A percentile compares a stretch with the other conserved stretches of the same genome.
phyloP scores from a whole-genome alignment of 139 green algal species.

The Spirogloea muscicola region DNA sequence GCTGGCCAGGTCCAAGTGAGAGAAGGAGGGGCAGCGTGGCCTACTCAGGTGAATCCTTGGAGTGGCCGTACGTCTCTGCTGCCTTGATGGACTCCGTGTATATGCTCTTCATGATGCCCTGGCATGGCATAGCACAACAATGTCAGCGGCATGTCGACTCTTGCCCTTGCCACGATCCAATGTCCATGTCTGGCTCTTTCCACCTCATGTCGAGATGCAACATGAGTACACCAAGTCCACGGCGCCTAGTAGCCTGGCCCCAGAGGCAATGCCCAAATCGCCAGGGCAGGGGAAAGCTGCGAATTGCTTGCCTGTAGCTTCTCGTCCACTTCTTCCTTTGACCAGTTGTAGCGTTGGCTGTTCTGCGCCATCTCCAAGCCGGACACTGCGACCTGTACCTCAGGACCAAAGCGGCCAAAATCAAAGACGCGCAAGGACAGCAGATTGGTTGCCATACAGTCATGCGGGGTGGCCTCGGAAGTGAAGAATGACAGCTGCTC shows the following conservation, averaged over 20 bases:
- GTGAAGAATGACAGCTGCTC: neutral
- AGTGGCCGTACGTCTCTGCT: conserved; percentile 53
- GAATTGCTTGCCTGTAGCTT: conserved; percentile 53
- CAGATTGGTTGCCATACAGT: too few species aligned
- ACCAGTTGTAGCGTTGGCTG: conserved; percentile 62
- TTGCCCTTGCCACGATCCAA: too few species aligned
- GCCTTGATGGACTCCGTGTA: conserved; percentile 53
- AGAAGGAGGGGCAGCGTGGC: neutral
- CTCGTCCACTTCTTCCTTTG: conserved; percentile 63
- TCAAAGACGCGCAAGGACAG: too few species aligned
- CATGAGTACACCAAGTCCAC: too few species aligned
- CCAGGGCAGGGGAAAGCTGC: too few species aligned
- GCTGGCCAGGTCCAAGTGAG: neutral
- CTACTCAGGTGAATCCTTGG: neutral
- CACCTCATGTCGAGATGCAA: too few species aligned
- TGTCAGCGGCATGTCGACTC: too few species aligned
- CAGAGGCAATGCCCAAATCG: too few species aligned
- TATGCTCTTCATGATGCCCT: conserved; percentile 56
- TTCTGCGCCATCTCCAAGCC: conserved; percentile 86
- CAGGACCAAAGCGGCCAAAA: too few species aligned
- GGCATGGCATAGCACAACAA: too few species aligned
- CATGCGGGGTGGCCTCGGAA: conserved; percentile 55
- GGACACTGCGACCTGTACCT: conserved; percentile 67
- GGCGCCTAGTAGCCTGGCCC: too few species aligned
- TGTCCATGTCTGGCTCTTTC: too few species aligned